Evolutionary conservation across 805 yeast genomes (phyloP), one percentile per base, ranked within the genome.

Genomic region (Kazachstania kunashirensis): DNA sequence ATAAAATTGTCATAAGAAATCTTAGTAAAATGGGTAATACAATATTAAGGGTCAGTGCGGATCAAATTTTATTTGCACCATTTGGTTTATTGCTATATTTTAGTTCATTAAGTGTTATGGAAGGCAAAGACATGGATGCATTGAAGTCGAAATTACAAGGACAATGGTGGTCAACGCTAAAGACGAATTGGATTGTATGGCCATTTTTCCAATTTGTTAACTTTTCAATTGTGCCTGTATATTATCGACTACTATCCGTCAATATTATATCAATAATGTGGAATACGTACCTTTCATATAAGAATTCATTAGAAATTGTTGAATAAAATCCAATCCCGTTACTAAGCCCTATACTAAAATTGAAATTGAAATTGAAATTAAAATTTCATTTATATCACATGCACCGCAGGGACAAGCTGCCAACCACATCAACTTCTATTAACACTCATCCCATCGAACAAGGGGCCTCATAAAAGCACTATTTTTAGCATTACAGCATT

Each of bases 171-270:
- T 67, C 70, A 4, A 86, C 95, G 0, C 59, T 88, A 29, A 55
- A 65, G 24, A 68, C 82, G 13, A 88, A 86, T 56, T 85, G 94
- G 88, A 52, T 67, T 35, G 80, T 89, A 10, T 92, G 97, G 98
- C 97, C 97, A 0, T 59, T 74, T 0, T 82, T 92, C 44, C 97
- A 92, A 60, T 50, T 77, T 37, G 44, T 79, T 43, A 92, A 89
- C 60, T 84, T 89, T 52, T 69, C 77, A 31, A 49, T 83, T 6
- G 71, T 85, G 2, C 96, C 96, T 0, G 71, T 77, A 6, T 77
- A 77, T 30, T 73, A 71, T 47, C 70, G 94, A 26, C 57, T 88
- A 31, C 49, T 83, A 31, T 65, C 76, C 9, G 94, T 82, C 21
- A 84, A 84, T 50, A 40, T 76, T 4, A 68, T 83, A 18, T 75